These are phyloP conservation scores for Pestalotiopsis sp. DNA, from an alignment of 2,329 filamentous ascomycete species.

Conservation along the genomic window DNA sequence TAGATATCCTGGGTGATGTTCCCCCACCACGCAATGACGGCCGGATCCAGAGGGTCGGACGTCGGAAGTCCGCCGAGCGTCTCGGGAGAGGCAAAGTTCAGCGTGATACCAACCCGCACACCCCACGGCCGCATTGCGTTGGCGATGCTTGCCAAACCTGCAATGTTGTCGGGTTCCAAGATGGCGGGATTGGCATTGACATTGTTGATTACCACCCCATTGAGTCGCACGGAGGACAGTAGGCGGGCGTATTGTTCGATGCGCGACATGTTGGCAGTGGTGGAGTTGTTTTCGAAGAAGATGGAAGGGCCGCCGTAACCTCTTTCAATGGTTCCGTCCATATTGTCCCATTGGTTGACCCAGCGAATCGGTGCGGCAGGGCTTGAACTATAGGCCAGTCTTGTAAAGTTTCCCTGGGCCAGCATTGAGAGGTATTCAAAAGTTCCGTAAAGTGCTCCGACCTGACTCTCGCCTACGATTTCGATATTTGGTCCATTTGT, in stretches of 20 bases:
- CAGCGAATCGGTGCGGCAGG: slow-evolving; percentile 58
- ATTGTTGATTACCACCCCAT: slow-evolving; percentile 71
- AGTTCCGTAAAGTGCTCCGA: slow-evolving; percentile 69
- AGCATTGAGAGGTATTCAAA: slow-evolving; percentile 70
- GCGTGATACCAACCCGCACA: slow-evolving; percentile 64
- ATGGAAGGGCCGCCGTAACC: slow-evolving; percentile 71
- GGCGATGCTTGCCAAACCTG: slow-evolving; percentile 64
- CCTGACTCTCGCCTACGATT: slow-evolving; percentile 67
- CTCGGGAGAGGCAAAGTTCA: slow-evolving; percentile 70
- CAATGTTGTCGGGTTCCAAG: slow-evolving; percentile 58
- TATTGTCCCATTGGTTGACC: slow-evolving; percentile 76
- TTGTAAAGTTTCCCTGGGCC: slow-evolving; percentile 39
- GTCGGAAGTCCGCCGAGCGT: slow-evolving; percentile 57
- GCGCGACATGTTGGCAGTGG: slow-evolving; percentile 62
- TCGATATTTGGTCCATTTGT: slow-evolving; percentile 47
- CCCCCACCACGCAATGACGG: slow-evolving; percentile 65
- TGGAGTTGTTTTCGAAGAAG: slow-evolving; percentile 62
- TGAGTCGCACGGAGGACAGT: slow-evolving; percentile 67
- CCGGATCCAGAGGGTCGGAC: slow-evolving; percentile 65
- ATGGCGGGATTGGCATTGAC: slow-evolving; percentile 69
- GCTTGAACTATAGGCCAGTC: slow-evolving; percentile 55
- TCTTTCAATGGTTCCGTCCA: slow-evolving; percentile 68
- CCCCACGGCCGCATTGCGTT: slow-evolving; percentile 70
- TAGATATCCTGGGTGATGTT: slow-evolving; percentile 64
- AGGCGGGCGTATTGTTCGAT: slow-evolving; percentile 66